Base-by-base conservation (phyloP, 1,139 yeast species). In the Blastobotrys ciferrii region DNA sequence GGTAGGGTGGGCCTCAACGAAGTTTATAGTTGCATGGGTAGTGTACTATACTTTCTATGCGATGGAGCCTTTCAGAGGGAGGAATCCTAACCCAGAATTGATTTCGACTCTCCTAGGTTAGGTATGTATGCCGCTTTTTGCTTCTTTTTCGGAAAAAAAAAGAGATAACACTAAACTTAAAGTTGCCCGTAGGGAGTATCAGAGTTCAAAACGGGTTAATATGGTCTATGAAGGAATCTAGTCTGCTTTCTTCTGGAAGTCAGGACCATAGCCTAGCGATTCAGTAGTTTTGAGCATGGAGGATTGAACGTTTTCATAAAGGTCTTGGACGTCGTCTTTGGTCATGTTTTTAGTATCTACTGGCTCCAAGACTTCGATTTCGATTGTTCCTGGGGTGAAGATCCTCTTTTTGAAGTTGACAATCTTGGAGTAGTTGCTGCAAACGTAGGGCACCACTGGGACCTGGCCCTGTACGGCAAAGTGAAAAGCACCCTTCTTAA, bases 401-500 rank as follows among this genome's bases (percentile, higher is more conserved):
- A 73, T 70, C 53, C 73, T 74, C 35, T 71, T 65, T 56, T 78
- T 77, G 43, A 86, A 71, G 60, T 81, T 78, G 70, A 87, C 79
- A 38, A 94, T 67, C 33, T 80, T 78, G 4, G 95, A 83, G 49
- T 95, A 87, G 69, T 92, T 94, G 39, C 91, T 79, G 5, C 88
- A 87, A 7, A 87, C 95, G 41, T 86, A 74, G 2, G 99, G 98
- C 12, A 92, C 81, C 42, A 92, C 73, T 19, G 98, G 98, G 32
- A 92, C 81, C 37, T 81, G 81, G 2, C 96, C 96, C 68, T 91
- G 95, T 54, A 85, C 85, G 11, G 99, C 98, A 62, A 92, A 77
- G 68, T 92, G 96, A 80, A 94, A 94, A 0, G 98, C 98, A 45
- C 99, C 99, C 65, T 94, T 94, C 68, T 92, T 92, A 69, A 92